Evolutionary conservation across 176 grass and related monocot species (phyloP), one percentile per base, ranked within the genome.

Genomic region (Ensete glaucum): DNA sequence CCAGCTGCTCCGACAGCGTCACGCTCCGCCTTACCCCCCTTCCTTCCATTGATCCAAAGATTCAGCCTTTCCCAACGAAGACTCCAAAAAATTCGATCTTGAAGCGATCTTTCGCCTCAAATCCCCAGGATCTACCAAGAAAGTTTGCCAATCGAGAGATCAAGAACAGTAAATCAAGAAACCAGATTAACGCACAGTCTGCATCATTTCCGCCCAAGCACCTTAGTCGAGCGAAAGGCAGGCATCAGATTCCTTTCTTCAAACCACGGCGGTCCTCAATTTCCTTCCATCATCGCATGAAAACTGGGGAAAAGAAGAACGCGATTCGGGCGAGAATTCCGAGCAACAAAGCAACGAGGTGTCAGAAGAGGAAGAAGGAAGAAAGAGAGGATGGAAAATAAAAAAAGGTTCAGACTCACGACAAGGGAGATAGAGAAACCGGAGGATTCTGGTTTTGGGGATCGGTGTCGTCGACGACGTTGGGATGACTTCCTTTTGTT

Each of bases 1-100:
- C 34, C 48, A 71, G 26, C 16, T 71, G 68, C 68, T 54, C 52
- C 20, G 72, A 57, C 53, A 58, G 72, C 52, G 72, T 74, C 0
- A 73, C n/a, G 20, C 71, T 73, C 13, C 53, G 22, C 12, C 53
- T 52, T 13, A 57, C 1, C 12, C 57, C 53, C 15, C n/a, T 56
- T 12, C 72, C 53, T 74, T 58, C 23, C 72, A 74, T 62, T 57
- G 53, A 54, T 74, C 21, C 24, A 22, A 53, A 19, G 23, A 74
- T n/a, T 22, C 52, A 17, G 34, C 27, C 20, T 53, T 72, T 72
- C 26, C 8, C 19, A 52, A n/a, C 2, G 52, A 53, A 52, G 21
- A 51, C 50, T 29, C 17, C 4, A 21, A 60, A 60, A 60, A 20
- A n/a, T 7, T 60, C 57, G 2, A 7, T 9, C 17, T 60, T 60